Percentiles rank a stretch among this genome's conserved stretches.
phyloP scores from a whole-genome alignment of 2,329 filamentous ascomycete genomes.

The Didymosphaeria variabile region DNA sequence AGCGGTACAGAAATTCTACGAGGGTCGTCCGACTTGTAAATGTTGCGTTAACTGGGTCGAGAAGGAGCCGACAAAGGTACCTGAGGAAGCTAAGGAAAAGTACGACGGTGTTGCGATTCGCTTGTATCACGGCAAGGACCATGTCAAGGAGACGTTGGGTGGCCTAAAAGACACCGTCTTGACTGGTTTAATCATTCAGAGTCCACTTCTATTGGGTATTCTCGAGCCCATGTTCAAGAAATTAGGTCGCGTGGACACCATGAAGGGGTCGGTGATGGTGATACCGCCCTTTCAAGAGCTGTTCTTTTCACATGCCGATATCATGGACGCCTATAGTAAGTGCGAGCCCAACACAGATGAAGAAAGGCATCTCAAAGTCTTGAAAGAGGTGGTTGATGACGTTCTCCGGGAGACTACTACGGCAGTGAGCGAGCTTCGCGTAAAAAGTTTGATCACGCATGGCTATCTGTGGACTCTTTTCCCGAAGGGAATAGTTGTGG shows the following conservation, averaged over 20 bases:
- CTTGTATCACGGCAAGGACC: constrained; percentile 5
- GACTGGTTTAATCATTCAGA: too few species aligned
- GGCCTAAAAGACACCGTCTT: not conserved
- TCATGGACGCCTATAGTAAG: not conserved
- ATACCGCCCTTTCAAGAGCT: not conserved
- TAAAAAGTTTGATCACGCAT: not conserved
- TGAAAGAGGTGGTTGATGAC: constrained; percentile 1
- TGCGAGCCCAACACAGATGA: not conserved
- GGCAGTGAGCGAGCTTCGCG: not conserved
- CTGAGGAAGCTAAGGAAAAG: constrained; percentile 3
- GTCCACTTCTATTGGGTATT: too few species aligned
- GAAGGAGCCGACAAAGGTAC: not conserved
- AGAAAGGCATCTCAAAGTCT: not conserved
- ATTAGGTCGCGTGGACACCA: too few species aligned
- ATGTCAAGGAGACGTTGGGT: not conserved
- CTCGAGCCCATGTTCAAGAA: too few species aligned
- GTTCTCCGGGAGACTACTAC: not conserved
- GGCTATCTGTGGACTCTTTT: too few species aligned
- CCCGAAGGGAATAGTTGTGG: too few species aligned
- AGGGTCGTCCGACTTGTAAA: constrained; percentile 3
- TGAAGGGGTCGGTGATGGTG: not conserved
- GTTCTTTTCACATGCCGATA: not conserved
- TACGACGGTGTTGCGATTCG: constrained; percentile 7
- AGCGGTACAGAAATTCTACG: constrained; percentile 6
- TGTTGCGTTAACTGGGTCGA: constrained; percentile 8